phyloP scores from a whole-genome alignment of 441 rosid genomes.

The Populus hybrid region DNA sequence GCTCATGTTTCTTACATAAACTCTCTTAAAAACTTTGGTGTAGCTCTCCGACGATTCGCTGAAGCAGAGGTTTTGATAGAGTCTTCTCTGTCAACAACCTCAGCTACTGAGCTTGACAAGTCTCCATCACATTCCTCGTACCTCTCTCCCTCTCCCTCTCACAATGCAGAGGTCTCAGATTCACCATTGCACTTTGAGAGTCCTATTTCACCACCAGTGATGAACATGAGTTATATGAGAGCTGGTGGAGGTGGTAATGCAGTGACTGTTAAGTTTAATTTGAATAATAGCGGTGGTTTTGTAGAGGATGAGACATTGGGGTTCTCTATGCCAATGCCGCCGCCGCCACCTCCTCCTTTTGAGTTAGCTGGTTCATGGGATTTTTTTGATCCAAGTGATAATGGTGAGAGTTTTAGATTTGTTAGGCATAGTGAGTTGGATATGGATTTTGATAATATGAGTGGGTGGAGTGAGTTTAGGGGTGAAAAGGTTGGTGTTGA shows the following conservation, averaged over 20 bases:
- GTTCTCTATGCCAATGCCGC: conserved; percentile 48
- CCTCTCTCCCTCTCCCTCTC: conserved; percentile 57
- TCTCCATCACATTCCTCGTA: conserved; percentile 75
- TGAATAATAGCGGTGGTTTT: conserved; percentile 31
- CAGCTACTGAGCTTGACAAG: conserved; percentile 73
- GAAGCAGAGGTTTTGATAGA: conserved; percentile 64
- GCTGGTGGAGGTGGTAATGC: conserved; percentile 33
- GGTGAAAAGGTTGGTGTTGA: conserved; percentile 21
- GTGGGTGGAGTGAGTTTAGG: conserved; percentile 42
- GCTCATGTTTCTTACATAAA: conserved; percentile 80
- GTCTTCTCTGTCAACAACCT: conserved; percentile 55
- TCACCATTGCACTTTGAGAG: conserved; percentile 56
- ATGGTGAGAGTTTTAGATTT: conserved; percentile 63
- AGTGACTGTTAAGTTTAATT: conserved; percentile 55
- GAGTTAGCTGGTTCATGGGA: conserved; percentile 72
- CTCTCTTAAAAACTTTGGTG: conserved; percentile 73
- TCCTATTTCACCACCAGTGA: conserved; percentile 33
- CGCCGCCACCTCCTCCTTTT: conserved; percentile 52
- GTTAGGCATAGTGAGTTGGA: conserved; percentile 36
- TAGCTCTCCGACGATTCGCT: conserved; percentile 71
- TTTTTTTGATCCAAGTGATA: conserved; percentile 65
- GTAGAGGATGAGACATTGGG: conserved; percentile 44
- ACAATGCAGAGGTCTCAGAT: conserved; percentile 45
- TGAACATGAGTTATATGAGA: conserved; percentile 58
- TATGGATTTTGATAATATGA: conserved; percentile 36